These are phyloP conservation scores for Fomitopsis pulvina DNA, from an alignment of 768 basidiomycete genomes.

Conservation along the genomic window DNA sequence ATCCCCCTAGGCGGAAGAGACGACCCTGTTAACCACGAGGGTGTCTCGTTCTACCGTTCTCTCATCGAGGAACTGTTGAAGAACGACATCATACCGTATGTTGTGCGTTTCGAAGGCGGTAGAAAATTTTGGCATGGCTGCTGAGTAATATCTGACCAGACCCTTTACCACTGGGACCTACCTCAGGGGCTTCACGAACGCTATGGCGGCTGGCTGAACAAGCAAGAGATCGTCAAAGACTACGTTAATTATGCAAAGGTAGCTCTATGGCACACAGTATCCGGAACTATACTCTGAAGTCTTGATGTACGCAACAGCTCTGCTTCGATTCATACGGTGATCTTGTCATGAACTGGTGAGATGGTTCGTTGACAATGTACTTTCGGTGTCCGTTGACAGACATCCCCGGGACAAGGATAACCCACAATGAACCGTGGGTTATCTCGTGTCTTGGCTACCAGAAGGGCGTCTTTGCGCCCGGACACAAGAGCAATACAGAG, in stretches of 20 bases:
- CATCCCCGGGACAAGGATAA: too few relatives aligned
- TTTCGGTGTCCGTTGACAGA: neutral
- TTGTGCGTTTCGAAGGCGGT: slow-evolving; percentile 23
- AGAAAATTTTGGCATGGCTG: neutral
- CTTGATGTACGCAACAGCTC: slow-evolving; percentile 18
- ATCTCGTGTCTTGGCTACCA: slow-evolving; percentile 36
- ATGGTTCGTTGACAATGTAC: neutral
- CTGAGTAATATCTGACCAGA: slow-evolving; percentile 21
- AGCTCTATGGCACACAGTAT: neutral
- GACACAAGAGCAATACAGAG: slow-evolving; percentile 57
- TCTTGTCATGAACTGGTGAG: slow-evolving; percentile 41
- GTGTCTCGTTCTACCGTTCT: slow-evolving; percentile 38
- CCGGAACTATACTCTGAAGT: neutral
- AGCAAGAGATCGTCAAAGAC: slow-evolving; percentile 39
- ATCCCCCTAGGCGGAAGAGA: slow-evolving; percentile 41
- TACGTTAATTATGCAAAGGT: slow-evolving; percentile 39
- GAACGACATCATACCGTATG: slow-evolving; percentile 37
- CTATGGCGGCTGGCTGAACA: slow-evolving; percentile 45
- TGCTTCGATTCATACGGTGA: slow-evolving; percentile 44
- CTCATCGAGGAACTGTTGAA: slow-evolving; percentile 39
- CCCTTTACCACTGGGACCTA: slow-evolving; percentile 48
- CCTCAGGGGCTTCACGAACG: slow-evolving; percentile 42
- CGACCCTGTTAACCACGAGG: slow-evolving; percentile 40
- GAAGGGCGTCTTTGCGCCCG: slow-evolving; percentile 36
- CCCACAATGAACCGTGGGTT: slow-evolving; percentile 43